Base-by-base conservation (phyloP, 768 basidiomycete genomes). In the Mycena indigotica region DNA sequence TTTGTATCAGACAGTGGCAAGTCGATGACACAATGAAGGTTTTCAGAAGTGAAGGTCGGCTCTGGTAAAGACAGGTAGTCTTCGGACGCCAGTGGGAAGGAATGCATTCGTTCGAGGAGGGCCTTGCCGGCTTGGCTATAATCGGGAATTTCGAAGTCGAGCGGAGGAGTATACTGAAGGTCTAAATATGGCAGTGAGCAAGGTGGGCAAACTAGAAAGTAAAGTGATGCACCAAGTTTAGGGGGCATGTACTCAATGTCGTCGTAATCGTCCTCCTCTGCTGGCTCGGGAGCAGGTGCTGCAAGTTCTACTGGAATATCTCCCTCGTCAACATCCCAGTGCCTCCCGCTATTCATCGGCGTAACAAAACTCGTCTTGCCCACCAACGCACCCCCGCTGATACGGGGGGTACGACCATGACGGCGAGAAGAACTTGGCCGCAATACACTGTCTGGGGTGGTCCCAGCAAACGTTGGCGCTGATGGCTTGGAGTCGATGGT, bases 251-350 rank as follows among this genome's bases (percentile, higher is more conserved):
- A 83, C 62, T 84, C 82, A 41, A 83, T 69, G 57, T 83, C 81
- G 52, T 80, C 80, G 48, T 70, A 67, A 62, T 78, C 77, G 49
- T 76, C 73, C 50, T 72, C 67, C 1, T 63, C 58, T 0, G 62
- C 58, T 5, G 65, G 55, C 29, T 61, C 58, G 39, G 73, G 73
- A 49, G 73, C 68, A 5, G 64, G 26, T 54, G 70, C 62, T 3
- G 62, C 63, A 39, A 74, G 75, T 2, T 69, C 70, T 12, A 35
- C 38, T 3, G 21, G 29, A 24, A 48, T 21, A 52, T 72, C 74
- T 0, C 68, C 67, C 24, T 90, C 88, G 62, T 83, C 85, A 29
- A 89, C 80, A 63, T 93, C 89, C 91, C 90, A 93, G 55, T 87
- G 83, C 60, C 84, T 78, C 2, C 87, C 89, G 10, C 72, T 75